Evolutionary conservation across 805 yeast species (phyloP), one percentile per base, ranked within the genome.

Genomic region (Wickerhamiella azymoides): DNA sequence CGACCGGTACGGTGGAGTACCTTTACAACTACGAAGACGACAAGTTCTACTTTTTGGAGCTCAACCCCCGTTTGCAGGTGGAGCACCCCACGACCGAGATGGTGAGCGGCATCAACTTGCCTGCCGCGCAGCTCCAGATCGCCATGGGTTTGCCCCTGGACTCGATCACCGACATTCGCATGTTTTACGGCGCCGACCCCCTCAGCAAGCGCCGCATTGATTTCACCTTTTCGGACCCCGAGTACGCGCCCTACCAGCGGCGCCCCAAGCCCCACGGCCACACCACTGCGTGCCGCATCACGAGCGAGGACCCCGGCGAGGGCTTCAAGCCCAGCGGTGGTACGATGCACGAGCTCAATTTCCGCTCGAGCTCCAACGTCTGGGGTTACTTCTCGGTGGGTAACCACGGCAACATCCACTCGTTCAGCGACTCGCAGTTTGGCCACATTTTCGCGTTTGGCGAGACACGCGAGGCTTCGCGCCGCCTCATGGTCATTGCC

Each of bases 61-160:
- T 92, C 63, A 92, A 92, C 65, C 98, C 99, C 59, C 84, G 99
- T 73, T 74, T 92, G 64, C 99, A 92, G 72, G 99, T 92, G 49
- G 99, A 92, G 74, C 99, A 92, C 73, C 99, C 99, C 59, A 92
- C 98, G 39, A 92, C 98, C 36, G 99, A 92, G 70, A 92, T 92
- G 99, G 98, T 86, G 47, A 81, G 94, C 19, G 98, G 98, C 54
- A 96, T 92, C 46, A 93, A 92, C 62, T 73, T 92, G 62, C 99
- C 99, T 25, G 94, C 96, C 48, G 95, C 99, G 33, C 98, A 92
- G 70, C 76, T 92, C 55, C 98, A 92, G 69, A 84, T 92, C 66
- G 97, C 98, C 52, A 92, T 92, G 99, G 99, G 99, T 76, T 77
- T 92, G 50, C 97, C 98, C 53, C 79, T 92, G 73, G 93, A 92